Percentiles rank a stretch among this genome's conserved stretches.
Evolutionary conservation across 2,329 filamentous ascomycete species (phyloP).

Genomic region (Lachnellula arida): DNA sequence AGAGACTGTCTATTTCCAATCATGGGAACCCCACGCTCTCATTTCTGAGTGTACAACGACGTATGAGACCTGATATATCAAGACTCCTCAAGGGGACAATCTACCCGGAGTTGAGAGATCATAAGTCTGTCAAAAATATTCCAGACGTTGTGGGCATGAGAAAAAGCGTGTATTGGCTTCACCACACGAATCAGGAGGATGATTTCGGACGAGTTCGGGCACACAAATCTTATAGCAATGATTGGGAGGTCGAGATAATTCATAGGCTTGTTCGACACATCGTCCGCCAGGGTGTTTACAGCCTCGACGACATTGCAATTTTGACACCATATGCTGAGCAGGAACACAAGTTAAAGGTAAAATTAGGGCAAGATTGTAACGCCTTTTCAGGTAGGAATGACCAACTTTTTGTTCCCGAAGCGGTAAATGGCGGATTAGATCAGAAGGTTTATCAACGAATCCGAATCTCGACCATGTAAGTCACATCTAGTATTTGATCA

Average conservation of each 20-base stretch:
- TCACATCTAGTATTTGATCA: no score
- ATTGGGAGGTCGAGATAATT: conserved; percentile 60
- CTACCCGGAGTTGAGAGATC: conserved; percentile 23
- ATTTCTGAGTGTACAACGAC: conserved; percentile 25
- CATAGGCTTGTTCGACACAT: conserved; percentile 60
- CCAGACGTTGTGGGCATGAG: conserved; percentile 26
- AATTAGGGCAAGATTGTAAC: conserved; percentile 26
- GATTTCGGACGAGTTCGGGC: neutral
- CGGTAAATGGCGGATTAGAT: conserved; percentile 17
- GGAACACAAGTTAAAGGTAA: conserved; percentile 34
- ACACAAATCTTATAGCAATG: conserved; percentile 37
- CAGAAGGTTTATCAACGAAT: conserved; percentile 4
- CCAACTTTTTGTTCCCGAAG: conserved; percentile 21
- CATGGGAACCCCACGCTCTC: conserved; percentile 13
- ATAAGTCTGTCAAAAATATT: conserved; percentile 10
- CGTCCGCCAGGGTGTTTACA: conserved; percentile 58
- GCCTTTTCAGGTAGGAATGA: conserved; percentile 30
- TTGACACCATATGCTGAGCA: conserved; percentile 63
- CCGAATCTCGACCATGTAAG: no score
- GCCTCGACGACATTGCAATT: conserved; percentile 59
- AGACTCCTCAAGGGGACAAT: conserved; percentile 18
- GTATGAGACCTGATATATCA: conserved; percentile 27
- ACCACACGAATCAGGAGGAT: conserved; percentile 23
- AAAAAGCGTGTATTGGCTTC: conserved; percentile 24
- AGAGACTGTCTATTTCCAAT: conserved; percentile 19